phyloP scores from a whole-genome alignment of 1,284 basidiomycete genomes.

The Cryptococcus floricola region DNA sequence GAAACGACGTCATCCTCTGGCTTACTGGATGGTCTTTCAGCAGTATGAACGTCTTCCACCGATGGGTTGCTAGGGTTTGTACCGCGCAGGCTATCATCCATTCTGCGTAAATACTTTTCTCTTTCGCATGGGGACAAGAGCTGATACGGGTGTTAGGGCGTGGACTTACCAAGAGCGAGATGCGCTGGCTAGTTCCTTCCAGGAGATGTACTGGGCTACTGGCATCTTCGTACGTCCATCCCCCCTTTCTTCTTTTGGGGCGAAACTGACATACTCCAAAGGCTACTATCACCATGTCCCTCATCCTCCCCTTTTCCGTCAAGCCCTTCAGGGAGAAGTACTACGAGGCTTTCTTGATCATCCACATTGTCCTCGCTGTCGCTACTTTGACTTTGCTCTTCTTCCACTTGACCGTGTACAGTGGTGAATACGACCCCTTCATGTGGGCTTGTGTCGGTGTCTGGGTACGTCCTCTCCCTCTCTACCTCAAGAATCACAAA shows the following conservation, averaged over 20 bases:
- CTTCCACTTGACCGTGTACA: conserved; percentile 24
- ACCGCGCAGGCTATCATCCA: conserved; percentile 28
- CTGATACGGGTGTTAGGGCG: conserved; percentile 1
- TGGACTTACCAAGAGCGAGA: conserved; percentile 14
- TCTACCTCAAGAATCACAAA: too few species aligned
- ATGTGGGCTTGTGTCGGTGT: conserved; percentile 30
- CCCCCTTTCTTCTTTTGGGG: background rate
- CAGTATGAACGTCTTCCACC: conserved; percentile 33
- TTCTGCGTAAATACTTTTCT: conserved; percentile 13
- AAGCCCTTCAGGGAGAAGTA: conserved; percentile 15
- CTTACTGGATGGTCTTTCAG: conserved; percentile 33
- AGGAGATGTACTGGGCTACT: conserved; percentile 17
- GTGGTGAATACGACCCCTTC: conserved; percentile 18
- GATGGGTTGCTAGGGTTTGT: conserved; percentile 26
- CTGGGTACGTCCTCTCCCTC: conserved; percentile 19
- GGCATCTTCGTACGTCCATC: conserved; percentile 19
- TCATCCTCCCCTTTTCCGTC: conserved; percentile 24
- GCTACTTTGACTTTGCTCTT: conserved; percentile 19
- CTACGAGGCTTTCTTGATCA: conserved; percentile 33
- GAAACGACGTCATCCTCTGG: conserved; percentile 37
- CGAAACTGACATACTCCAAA: background rate
- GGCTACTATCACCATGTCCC: conserved; percentile 20
- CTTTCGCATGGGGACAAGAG: background rate
- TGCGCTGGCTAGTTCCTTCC: conserved; percentile 2
- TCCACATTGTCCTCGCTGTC: conserved; percentile 31